Conservation (phyloP, 2,329 filamentous ascomycete genomes). For the Trichoderma aggressivum region DNA sequence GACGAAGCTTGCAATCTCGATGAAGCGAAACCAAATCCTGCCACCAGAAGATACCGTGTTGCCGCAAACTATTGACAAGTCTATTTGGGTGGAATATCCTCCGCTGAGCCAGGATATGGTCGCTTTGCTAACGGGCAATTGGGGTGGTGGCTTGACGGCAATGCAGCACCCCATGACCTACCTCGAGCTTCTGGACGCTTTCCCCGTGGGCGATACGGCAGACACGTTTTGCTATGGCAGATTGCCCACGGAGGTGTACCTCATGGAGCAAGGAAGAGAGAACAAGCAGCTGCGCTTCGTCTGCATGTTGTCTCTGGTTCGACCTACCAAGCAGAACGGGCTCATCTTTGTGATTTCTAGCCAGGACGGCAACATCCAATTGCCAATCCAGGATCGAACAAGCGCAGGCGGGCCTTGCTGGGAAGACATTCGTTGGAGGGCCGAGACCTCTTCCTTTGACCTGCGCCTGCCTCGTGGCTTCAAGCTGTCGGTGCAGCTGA, state of each 20-base stretch:
- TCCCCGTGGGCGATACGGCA: conserved; percentile 73
- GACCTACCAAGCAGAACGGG: conserved; percentile 64
- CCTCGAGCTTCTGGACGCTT: conserved; percentile 60
- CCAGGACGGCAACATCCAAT: conserved; percentile 73
- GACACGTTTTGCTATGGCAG: conserved; percentile 76
- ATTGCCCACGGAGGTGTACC: conserved; percentile 68
- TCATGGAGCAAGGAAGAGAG: conserved; percentile 70
- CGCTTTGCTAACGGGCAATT: conserved; percentile 64
- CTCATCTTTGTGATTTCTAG: conserved; percentile 73
- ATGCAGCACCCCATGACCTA: conserved; percentile 45
- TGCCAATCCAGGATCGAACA: conserved; percentile 64
- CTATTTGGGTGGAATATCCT: conserved; percentile 79
- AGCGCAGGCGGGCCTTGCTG: conserved; percentile 70
- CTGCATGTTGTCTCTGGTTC: conserved; percentile 71
- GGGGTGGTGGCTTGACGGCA: conserved; percentile 47
- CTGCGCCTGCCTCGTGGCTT: conserved; percentile 74
- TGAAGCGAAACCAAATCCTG: conserved; percentile 78
- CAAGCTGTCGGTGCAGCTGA: conserved; percentile 65
- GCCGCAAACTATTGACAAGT: conserved; percentile 75
- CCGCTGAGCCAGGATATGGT: conserved; percentile 67
- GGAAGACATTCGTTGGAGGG: conserved; percentile 79
- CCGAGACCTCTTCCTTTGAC: conserved; percentile 62
- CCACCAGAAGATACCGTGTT: conserved; percentile 65
- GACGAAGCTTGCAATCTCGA: conserved; percentile 72
- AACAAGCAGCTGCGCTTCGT: conserved; percentile 67